Percentiles rank a stretch among this genome's conserved stretches.
These are phyloP conservation scores for Rosa multiflora DNA, from an alignment of 306 rosid species.

Conservation along the genomic window DNA sequence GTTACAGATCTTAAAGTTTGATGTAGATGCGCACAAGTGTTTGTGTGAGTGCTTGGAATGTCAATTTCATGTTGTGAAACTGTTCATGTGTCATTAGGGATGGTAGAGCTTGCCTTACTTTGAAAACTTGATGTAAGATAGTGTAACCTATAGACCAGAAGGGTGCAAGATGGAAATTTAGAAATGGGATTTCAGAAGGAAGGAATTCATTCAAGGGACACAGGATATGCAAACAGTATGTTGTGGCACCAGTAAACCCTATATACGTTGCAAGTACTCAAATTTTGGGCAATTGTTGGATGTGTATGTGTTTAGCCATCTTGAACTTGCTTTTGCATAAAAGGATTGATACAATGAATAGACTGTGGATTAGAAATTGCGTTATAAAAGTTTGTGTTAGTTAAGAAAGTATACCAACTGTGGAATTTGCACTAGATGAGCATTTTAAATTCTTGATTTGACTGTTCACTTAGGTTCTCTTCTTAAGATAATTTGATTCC, in stretches of 20 bases:
- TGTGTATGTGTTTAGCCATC: not conserved
- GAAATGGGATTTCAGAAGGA: not conserved
- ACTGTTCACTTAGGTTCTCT: not conserved
- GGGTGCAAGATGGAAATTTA: not conserved
- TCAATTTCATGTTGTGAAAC: not conserved
- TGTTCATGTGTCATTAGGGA: not conserved
- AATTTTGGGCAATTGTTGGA: not conserved
- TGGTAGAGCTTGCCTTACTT: not conserved
- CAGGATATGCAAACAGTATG: not conserved
- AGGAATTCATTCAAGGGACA: not conserved
- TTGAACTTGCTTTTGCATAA: not conserved
- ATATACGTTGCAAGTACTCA: no score
- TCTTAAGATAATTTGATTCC: not conserved
- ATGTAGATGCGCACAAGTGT: not conserved
- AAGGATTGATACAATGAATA: not conserved
- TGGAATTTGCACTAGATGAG: not conserved
- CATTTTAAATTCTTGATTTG: not conserved
- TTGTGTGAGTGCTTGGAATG: not conserved
- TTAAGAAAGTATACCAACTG: not conserved
- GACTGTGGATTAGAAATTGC: not conserved
- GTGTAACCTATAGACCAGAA: not conserved
- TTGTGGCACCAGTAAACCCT: not conserved
- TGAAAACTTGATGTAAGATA: not conserved
- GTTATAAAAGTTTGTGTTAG: not conserved
- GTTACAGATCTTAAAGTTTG: slow-evolving; percentile 6